A percentile compares a stretch with the other conserved stretches of the same genome.
These are phyloP conservation scores for Xylaria sp. DNA, from an alignment of 495 filamentous ascomycete species.

Conservation along the genomic window DNA sequence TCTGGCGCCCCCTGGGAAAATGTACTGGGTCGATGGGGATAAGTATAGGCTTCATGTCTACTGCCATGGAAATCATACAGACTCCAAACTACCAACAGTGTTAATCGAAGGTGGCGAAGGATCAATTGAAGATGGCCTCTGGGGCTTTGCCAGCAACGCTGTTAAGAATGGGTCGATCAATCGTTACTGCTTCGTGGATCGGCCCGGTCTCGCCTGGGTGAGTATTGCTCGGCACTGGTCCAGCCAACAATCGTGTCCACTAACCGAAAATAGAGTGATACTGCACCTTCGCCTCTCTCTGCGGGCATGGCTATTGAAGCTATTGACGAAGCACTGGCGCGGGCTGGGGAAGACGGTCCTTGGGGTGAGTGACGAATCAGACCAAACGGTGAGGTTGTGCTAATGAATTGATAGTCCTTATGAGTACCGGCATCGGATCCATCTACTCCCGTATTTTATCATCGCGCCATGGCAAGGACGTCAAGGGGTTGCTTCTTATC, in stretches of 20 bases:
- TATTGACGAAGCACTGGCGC: conserved; percentile 80
- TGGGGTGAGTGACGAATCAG: conserved; percentile 69
- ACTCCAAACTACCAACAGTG: conserved; percentile 69
- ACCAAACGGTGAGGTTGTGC: conserved; percentile 3
- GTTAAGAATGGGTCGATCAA: conserved; percentile 75
- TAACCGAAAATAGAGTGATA: conserved; percentile 65
- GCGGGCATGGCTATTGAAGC: conserved; percentile 88
- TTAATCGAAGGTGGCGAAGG: conserved; percentile 82
- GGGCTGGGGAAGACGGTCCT: conserved; percentile 82
- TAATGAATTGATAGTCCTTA: conserved; percentile 47
- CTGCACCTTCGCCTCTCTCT: conserved; percentile 89
- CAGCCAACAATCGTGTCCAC: not conserved
- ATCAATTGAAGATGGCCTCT: conserved; percentile 77
- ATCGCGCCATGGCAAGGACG: conserved; percentile 72
- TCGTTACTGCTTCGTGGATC: conserved; percentile 95
- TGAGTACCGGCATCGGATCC: conserved; percentile 75
- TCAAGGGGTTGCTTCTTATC: conserved; percentile 82
- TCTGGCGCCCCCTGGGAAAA: conserved; percentile 71
- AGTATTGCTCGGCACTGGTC: conserved; percentile 22
- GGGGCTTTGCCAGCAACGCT: conserved; percentile 71
- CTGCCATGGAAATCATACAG: conserved; percentile 74
- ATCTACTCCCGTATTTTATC: conserved; percentile 91
- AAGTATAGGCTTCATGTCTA: conserved; percentile 86
- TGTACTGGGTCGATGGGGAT: conserved; percentile 74
- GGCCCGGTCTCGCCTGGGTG: conserved; percentile 85